A percentile compares a stretch with the other conserved stretches of the same genome.
These are phyloP conservation scores for Botrytis fabae DNA, from an alignment of 2,329 filamentous ascomycete species.

Conservation along the genomic window DNA sequence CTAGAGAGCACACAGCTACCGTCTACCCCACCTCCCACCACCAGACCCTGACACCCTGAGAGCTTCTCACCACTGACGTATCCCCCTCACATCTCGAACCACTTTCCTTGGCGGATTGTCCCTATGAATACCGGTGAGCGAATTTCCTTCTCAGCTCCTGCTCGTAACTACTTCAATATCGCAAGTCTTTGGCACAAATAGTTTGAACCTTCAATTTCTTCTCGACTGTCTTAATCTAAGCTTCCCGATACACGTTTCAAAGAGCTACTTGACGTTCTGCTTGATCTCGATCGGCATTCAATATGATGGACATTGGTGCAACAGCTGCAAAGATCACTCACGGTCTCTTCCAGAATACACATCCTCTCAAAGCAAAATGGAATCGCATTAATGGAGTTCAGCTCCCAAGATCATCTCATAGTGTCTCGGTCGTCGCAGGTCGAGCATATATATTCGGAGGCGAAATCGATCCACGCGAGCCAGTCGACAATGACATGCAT, in stretches of 20 bases:
- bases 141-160: neutral
- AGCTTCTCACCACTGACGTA: conserved; percentile 9
- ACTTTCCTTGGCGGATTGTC: conserved; percentile 12
- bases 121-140: neutral
- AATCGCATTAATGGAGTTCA: conserved; percentile 54
- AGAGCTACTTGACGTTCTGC: neutral
- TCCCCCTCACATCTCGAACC: neutral
- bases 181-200: neutral
- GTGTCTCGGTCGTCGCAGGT: conserved; percentile 59
- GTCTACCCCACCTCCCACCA: neutral
- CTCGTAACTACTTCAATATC: neutral
- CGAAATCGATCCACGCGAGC: conserved; percentile 64
- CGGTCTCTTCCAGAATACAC: conserved; percentile 35
- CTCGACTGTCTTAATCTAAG: neutral
- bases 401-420: conserved; percentile 73
- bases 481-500: conserved; percentile 73
- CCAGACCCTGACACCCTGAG: neutral
- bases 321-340: conserved; percentile 31
- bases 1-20: neutral
- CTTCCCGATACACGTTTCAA: neutral
- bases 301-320: conserved; percentile 38
- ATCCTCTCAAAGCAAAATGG: conserved; percentile 57
- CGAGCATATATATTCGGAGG: conserved; percentile 76
- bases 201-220: neutral
- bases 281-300: conserved; percentile 20